Percentiles rank a stretch among this genome's conserved stretches.
These are phyloP conservation scores for Sinapis alba DNA, from an alignment of 441 rosid species.

Conservation along the genomic window DNA sequence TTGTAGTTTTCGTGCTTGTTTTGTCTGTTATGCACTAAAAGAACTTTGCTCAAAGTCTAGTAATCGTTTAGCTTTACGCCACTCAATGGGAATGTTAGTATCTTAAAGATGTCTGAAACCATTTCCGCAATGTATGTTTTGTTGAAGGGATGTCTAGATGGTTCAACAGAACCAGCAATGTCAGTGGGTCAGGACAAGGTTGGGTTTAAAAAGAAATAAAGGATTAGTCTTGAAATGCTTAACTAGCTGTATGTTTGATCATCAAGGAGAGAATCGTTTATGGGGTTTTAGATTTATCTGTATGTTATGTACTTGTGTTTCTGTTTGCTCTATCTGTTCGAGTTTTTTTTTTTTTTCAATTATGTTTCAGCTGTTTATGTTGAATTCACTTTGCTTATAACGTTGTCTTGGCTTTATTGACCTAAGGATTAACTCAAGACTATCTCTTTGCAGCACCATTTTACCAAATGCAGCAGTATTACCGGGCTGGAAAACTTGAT, in stretches of 20 bases:
- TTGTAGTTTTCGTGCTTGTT: conserved; percentile 4
- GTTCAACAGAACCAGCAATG: conserved; percentile 35
- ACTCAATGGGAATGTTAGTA: not conserved
- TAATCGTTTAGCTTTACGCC: not conserved
- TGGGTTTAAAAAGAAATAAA: not conserved
- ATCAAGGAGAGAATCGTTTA: not conserved
- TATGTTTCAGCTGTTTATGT: not conserved
- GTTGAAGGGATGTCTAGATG: conserved; percentile 39
- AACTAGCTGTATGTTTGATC: not conserved
- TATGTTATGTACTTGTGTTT: not conserved
- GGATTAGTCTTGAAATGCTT: not conserved
- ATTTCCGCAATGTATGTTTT: conserved; percentile 31
- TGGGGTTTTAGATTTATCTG: not conserved
- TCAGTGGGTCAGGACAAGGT: conserved; percentile 23
- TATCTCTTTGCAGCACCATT: conserved; percentile 63
- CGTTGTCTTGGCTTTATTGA: not conserved
- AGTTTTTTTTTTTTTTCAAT: not conserved
- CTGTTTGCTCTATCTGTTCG: conserved; percentile 4
- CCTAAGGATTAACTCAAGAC: conserved; percentile 13
- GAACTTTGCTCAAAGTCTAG: not conserved
- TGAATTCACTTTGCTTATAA: not conserved
- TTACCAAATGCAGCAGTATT: conserved; percentile 91
- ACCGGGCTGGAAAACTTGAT: conserved; percentile 69
- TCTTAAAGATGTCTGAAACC: conserved; percentile 20
- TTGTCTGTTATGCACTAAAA: not conserved